Conservation (phyloP, 2,329 filamentous ascomycete genomes). For the Xylaria sp. region DNA sequence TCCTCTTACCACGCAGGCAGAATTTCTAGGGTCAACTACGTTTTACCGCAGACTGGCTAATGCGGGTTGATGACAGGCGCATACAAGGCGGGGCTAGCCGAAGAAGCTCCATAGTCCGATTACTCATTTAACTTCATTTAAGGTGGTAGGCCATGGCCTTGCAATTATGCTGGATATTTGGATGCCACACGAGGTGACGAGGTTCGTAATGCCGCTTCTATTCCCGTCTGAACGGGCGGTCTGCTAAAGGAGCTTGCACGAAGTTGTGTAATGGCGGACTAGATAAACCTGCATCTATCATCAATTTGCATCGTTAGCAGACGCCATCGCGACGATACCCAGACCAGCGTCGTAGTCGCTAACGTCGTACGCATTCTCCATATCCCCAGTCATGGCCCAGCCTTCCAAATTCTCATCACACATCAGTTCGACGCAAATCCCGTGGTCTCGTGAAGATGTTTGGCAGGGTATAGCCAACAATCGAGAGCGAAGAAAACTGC, state of each 20-base stretch:
- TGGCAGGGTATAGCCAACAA: constrained; percentile 8
- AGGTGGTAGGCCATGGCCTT: too few relatives aligned
- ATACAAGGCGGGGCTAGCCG: not conserved
- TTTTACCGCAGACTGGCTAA: not conserved
- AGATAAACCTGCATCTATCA: constrained; percentile 20
- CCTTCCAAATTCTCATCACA: not conserved
- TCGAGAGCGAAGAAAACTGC: constrained; percentile 20
- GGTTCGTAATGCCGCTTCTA: not conserved
- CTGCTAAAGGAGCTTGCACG: not conserved
- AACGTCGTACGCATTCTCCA: not conserved
- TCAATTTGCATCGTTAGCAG: constrained; percentile 8
- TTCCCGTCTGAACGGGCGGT: constrained; percentile 8
- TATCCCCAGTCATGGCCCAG: constrained; percentile 1
- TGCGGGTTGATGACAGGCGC: constrained; percentile 25
- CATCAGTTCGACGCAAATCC: not conserved
- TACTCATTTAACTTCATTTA: too few relatives aligned
- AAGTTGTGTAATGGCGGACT: not conserved
- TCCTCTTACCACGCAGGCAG: not conserved
- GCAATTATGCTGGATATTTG: too few relatives aligned
- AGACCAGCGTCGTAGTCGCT: not conserved
- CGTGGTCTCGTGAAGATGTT: constrained; percentile 9
- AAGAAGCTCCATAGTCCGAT: not conserved
- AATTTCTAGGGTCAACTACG: not conserved
- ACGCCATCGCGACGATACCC: not conserved
- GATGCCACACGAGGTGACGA: too few relatives aligned